Evolutionary conservation across 768 basidiomycete genomes (phyloP).

Genomic region (Trametes coccinea): DNA sequence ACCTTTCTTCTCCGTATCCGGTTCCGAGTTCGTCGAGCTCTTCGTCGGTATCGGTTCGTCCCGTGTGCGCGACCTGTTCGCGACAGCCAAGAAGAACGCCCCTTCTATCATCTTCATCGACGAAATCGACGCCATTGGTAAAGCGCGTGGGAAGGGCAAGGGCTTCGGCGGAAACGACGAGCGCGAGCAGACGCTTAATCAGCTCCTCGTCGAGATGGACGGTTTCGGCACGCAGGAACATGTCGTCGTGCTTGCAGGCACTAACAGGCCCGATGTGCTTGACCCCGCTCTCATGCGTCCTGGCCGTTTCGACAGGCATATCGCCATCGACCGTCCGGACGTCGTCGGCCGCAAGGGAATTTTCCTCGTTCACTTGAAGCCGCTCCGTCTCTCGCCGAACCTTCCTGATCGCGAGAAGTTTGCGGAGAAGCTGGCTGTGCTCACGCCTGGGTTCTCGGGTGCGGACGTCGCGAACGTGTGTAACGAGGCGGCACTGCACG

Average conservation of each 20-base stretch:
- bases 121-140: conserved; percentile 99
- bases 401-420: conserved; percentile 56
- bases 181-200: conserved; percentile 95
- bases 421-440: conserved; percentile 91
- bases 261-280: conserved; percentile 95
- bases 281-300: conserved; percentile 95
- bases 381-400: conserved; percentile 65
- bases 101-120: conserved; percentile 99
- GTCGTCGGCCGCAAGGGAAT: conserved; percentile 93
- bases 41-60: conserved; percentile 99
- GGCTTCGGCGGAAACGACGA: conserved; percentile 94
- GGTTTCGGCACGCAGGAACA: conserved; percentile 98
- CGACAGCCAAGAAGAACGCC: conserved; percentile 95
- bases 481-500: conserved; percentile 95
- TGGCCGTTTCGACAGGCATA: conserved; percentile 96
- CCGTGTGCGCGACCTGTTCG: conserved; percentile 95
- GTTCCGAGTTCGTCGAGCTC: conserved; percentile 99
- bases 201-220: conserved; percentile 98
- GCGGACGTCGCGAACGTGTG: conserved; percentile 99
- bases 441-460: conserved; percentile 98
- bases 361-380: conserved; percentile 87
- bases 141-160: conserved; percentile 77
- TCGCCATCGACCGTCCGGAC: conserved; percentile 92
- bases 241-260: conserved; percentile 94
- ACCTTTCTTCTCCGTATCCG: conserved; percentile 97